A percentile compares a stretch with the other conserved stretches of the same genome.
Conservation (phyloP, 2,329 filamentous ascomycete species). For the Aurifilum marmelostoma region DNA sequence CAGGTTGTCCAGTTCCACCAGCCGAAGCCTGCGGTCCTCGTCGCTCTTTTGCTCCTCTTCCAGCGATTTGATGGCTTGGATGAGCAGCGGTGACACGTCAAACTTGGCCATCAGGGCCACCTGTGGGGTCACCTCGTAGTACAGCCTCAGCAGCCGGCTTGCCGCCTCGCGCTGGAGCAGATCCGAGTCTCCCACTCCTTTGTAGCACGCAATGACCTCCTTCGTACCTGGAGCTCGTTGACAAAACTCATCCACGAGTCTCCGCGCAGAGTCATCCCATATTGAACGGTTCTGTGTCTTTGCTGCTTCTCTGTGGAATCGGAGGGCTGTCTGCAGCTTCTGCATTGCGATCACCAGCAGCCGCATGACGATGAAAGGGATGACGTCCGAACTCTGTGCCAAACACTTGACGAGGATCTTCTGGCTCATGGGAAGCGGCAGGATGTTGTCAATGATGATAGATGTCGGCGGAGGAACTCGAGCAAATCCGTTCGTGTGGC, state of each 20-base stretch:
- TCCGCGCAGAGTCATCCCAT: conserved; percentile 72
- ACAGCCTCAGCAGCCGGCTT: conserved; percentile 79
- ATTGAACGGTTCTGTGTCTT: conserved; percentile 43
- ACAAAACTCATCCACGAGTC: conserved; percentile 74
- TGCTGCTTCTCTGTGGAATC: conserved; percentile 58
- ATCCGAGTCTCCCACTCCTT: conserved; percentile 68
- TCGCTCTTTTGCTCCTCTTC: conserved; percentile 48
- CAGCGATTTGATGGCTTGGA: conserved; percentile 66
- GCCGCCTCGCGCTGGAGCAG: conserved; percentile 76
- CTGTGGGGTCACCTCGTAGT: conserved; percentile 81
- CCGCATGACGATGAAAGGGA: conserved; percentile 82
- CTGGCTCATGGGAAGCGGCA: conserved; percentile 81
- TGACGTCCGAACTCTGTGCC: conserved; percentile 74
- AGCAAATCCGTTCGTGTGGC: conserved; percentile 65
- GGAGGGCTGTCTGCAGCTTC: conserved; percentile 70
- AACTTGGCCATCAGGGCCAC: conserved; percentile 82
- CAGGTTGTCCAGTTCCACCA: conserved; percentile 80
- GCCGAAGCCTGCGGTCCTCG: conserved; percentile 56
- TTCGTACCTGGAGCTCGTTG: conserved; percentile 80
- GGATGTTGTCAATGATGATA: conserved; percentile 80
- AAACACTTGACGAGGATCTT: conserved; percentile 80
- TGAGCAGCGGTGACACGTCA: conserved; percentile 79
- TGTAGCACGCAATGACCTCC: conserved; percentile 75
- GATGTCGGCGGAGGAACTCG: conserved; percentile 75
- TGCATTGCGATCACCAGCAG: conserved; percentile 77